Evolutionary conservation across 257 asterid species (phyloP), one percentile per base, ranked within the genome.

Genomic region (Solanum corneliomulleri): DNA sequence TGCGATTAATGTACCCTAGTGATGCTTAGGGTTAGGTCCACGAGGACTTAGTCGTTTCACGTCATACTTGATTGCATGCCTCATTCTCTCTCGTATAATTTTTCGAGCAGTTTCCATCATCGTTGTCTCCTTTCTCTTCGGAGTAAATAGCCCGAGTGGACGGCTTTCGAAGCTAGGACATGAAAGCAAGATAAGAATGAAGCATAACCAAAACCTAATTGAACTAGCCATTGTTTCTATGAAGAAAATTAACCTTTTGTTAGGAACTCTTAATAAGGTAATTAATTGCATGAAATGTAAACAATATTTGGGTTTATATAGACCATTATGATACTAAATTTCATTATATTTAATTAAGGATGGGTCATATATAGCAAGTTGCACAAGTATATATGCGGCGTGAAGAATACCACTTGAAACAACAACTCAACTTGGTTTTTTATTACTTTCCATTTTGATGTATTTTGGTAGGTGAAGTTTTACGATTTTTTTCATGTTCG

Each of bases 21-120:
- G 77, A 58, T 86, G 88, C 23, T 86, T 62, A 77, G 88, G 69
- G 71, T 86, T 60, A 31, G 85, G 88, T 78, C 88, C 88, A 11
- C 88, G 37, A 6, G 85, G 88, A 27, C 85, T 86, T 31, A 60
- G 9, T 23, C 86, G 69, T 12, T 77, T 31, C 69, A 77, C 25
- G 1, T 80, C 27, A 14, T 80, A 87, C 16, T 80, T 68, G 74
- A 77, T 35, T 45, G 47, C 41, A 29, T 33, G 85, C 35, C 6
- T 78, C 42, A 87, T 29, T 16, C 69, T 80, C 37, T 37, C 86
- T 21, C 41, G 25, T 25, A 87, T 18, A 37, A 87, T 87, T 80
- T 87, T 60, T 29, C 15, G 78, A 0, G 82, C 88, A 8, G 21
- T 44, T 81, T 87, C 72, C 78, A 86, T 72, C 75, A 87, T 58